Evolutionary conservation across 208 protist species (phyloP), one percentile per base, ranked within the genome.

Genomic region (Trypanosoma platydactyli): DNA sequence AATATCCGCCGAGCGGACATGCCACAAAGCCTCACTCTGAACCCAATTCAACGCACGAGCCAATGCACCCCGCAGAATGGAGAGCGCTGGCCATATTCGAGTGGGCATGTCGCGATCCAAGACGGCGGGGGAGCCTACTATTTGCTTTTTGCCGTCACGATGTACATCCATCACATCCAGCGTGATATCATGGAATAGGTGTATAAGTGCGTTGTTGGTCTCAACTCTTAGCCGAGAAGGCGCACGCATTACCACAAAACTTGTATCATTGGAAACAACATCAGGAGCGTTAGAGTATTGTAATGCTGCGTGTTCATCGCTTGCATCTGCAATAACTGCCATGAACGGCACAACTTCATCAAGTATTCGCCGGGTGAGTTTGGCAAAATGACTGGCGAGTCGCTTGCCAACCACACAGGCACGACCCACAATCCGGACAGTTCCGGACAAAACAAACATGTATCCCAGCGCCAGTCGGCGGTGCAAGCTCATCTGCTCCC

Each of bases 381-480:
- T 51, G 3, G 73, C 20, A 63, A 83, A 81, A 56, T 89, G 62
- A n/a, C 72, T 66, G 29, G 68, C 76, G 9, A 94, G 68, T 30
- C 68, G 66, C 62, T 84, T 79, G 5, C 72, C 74, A n/a, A 50
- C 60, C 0, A 78, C 74, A 46, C 25, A 44, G 2, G 68, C 77
- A 6, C 52, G 55, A 0, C 44, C 12, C 22, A 62, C 64, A 44
- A 68, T 59, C 4, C 85, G 83, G 20, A 92, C 66, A 18, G 85
- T 92, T 18, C 83, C 81, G 1, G 76, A 45, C 0, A 82, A 50
- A 41, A 91, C 29, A 18, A 85, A 27, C 12, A 92, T 56, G 64
- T 86, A 90, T 9, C 88, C 88, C 5, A 94, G 66, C 45, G 83
- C 68, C 30, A 88, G 80, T 27, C 83, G 78, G 2, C 76, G 78